Evolutionary conservation across 1,284 basidiomycete genomes (phyloP).

Genomic region (Moesziomyces aphidis): DNA sequence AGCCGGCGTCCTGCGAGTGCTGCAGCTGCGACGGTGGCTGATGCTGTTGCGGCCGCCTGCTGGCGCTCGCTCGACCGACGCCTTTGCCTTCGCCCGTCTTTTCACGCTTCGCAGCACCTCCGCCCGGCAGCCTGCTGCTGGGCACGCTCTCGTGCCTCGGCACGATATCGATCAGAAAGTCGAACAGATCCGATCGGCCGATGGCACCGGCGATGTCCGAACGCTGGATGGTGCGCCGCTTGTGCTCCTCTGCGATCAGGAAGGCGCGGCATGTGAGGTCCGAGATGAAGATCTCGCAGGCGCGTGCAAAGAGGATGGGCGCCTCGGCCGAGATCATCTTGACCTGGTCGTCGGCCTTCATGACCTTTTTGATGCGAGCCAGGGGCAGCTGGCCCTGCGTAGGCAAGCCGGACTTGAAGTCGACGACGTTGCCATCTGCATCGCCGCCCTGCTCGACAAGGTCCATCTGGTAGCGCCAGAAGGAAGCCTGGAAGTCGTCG

Average conservation of each 20-base stretch:
- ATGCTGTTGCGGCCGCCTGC: constrained; percentile 12
- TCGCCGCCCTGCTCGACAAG: constrained; percentile 59
- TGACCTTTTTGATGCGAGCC: constrained; percentile 67
- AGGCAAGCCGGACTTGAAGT: constrained; percentile 57
- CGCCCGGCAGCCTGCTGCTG: constrained; percentile 41
- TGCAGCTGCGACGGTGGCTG: background rate
- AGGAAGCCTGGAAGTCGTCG: constrained; percentile 58
- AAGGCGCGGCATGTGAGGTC: constrained; percentile 67
- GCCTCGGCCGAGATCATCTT: constrained; percentile 68
- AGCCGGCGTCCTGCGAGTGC: background rate
- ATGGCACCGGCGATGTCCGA: constrained; percentile 65
- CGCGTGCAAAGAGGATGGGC: constrained; percentile 65
- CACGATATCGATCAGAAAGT: constrained; percentile 67
- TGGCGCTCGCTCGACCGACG: constrained; percentile 20
- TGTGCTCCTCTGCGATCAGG: constrained; percentile 64
- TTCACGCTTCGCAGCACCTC: constrained; percentile 42
- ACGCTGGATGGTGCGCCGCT: constrained; percentile 64
- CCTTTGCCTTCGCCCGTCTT: constrained; percentile 47
- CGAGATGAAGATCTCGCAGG: constrained; percentile 68
- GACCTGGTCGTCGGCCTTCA: constrained; percentile 67
- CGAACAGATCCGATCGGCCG: constrained; percentile 64
- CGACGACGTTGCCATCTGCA: constrained; percentile 56
- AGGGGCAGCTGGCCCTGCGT: constrained; percentile 62
- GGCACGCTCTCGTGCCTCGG: constrained; percentile 59
- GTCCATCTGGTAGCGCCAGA: constrained; percentile 64